These are phyloP conservation scores for Zychaea mexicana DNA, from an alignment of 371 early-diverging fungal genomes.

Conservation along the genomic window DNA sequence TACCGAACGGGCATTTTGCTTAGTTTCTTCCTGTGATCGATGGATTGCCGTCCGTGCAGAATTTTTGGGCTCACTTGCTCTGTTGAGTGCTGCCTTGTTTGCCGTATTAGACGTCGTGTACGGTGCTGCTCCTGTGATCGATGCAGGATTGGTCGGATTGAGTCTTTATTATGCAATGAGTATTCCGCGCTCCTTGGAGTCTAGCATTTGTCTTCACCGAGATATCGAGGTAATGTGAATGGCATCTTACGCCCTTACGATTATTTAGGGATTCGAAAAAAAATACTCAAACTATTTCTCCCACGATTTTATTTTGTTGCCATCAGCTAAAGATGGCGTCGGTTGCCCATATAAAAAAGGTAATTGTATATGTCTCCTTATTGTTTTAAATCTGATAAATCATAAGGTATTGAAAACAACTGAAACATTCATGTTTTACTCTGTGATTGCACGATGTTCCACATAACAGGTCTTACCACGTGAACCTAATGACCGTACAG, in stretches of 20 bases:
- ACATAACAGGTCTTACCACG: neutral
- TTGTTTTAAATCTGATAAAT: neutral
- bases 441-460: no score
- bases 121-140: conserved; percentile 37
- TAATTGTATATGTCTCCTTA: conserved; percentile 8
- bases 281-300: no score
- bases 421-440: no score
- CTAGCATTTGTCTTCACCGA: conserved; percentile 69
- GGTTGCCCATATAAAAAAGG: conserved; percentile 84
- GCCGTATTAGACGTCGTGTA: conserved; percentile 60
- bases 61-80: conserved; percentile 63
- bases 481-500: neutral
- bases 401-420: neutral
- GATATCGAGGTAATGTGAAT: conserved; percentile 37
- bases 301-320: neutral
- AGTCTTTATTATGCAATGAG: conserved; percentile 84
- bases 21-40: conserved; percentile 78
- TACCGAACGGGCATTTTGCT: conserved; percentile 80
- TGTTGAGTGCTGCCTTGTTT: conserved; percentile 65
- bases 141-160: conserved; percentile 82
- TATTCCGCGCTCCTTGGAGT: conserved; percentile 82
- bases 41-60: conserved; percentile 94
- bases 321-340: conserved; percentile 74
- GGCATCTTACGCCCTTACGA: neutral
- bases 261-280: no score